Evolutionary conservation across 2,329 filamentous ascomycete species (phyloP).

Genomic region (Pseudophaeomoniella oleicola): DNA sequence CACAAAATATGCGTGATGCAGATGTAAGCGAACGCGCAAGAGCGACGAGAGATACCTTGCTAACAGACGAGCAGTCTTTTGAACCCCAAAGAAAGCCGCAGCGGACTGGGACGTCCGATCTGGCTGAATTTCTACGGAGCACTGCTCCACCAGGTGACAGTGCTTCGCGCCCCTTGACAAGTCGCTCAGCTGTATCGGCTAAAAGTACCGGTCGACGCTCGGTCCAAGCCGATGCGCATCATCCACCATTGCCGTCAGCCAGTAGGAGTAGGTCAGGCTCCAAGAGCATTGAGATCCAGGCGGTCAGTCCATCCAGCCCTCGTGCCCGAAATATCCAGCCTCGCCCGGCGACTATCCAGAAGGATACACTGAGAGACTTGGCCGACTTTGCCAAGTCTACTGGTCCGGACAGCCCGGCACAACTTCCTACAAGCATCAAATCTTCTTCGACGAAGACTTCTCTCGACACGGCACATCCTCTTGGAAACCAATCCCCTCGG

Average conservation of each 20-base stretch:
- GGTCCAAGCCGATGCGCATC: slow-evolving; percentile 7
- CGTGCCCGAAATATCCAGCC: slow-evolving; percentile 29
- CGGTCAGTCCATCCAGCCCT: slow-evolving; percentile 8
- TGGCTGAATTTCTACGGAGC: slow-evolving; percentile 23
- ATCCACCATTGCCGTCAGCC: not conserved
- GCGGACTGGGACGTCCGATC: slow-evolving; percentile 19
- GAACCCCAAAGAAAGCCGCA: too few species aligned
- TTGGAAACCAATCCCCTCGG: not conserved
- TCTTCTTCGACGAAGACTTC: slow-evolving; percentile 6
- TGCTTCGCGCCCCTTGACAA: slow-evolving; percentile 11
- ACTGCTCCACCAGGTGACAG: slow-evolving; percentile 17
- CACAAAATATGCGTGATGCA: slow-evolving; percentile 62
- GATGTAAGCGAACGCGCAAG: slow-evolving; percentile 52
- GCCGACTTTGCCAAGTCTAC: slow-evolving; percentile 82
- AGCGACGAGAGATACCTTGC: too few species aligned
- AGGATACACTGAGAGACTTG: slow-evolving; percentile 66
- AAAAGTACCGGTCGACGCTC: slow-evolving; percentile 7
- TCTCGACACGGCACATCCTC: slow-evolving; percentile 14
- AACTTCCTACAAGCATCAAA: slow-evolving; percentile 10
- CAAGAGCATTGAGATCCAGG: not conserved
- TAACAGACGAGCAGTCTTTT: too few species aligned
- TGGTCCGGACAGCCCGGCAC: slow-evolving; percentile 43
- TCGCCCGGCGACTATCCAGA: slow-evolving; percentile 57
- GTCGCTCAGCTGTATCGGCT: slow-evolving; percentile 7
- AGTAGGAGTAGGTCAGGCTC: slow-evolving; percentile 3